phyloP scores from a whole-genome alignment of 371 early-diverging fungal genomes.

The Rhizopus sp. region DNA sequence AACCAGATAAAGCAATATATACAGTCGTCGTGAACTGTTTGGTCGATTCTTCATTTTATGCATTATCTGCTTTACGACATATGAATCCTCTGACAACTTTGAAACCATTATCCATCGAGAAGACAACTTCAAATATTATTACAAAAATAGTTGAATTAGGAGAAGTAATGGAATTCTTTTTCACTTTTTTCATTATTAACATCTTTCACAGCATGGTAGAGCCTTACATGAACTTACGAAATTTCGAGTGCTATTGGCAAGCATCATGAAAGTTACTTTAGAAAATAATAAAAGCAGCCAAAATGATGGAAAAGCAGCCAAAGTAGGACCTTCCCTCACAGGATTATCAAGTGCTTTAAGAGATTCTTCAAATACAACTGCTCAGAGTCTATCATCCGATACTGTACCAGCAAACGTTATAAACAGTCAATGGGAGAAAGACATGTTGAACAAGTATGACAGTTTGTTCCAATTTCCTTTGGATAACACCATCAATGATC shows the following conservation, averaged over 20 bases:
- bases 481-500: slow-evolving; percentile 30
- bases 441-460: slow-evolving; percentile 32
- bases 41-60: slow-evolving; percentile 39
- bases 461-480: slow-evolving; percentile 38
- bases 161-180: slow-evolving; percentile 25
- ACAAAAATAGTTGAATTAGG: slow-evolving; percentile 47
- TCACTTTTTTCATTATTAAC: not conserved
- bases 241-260: slow-evolving; percentile 28
- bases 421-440: slow-evolving; percentile 24
- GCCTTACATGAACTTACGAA: slow-evolving; percentile 42
- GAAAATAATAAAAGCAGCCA: not conserved
- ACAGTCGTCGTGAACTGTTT: slow-evolving; percentile 34
- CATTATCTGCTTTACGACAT: slow-evolving; percentile 34
- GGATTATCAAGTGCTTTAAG: slow-evolving; percentile 3
- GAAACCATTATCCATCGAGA: slow-evolving; percentile 46
- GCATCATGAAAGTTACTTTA: slow-evolving; percentile 20
- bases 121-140: slow-evolving; percentile 45
- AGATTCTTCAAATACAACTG: slow-evolving; percentile 1
- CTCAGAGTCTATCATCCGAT: not conserved
- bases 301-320: not conserved
- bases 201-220: slow-evolving; percentile 29
- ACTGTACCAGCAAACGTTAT: slow-evolving; percentile 8
- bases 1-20: not conserved
- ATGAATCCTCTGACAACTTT: slow-evolving; percentile 36
- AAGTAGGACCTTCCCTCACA: not conserved